Conservation (phyloP, 257 asterid species). For the Solanum arcanum region DNA sequence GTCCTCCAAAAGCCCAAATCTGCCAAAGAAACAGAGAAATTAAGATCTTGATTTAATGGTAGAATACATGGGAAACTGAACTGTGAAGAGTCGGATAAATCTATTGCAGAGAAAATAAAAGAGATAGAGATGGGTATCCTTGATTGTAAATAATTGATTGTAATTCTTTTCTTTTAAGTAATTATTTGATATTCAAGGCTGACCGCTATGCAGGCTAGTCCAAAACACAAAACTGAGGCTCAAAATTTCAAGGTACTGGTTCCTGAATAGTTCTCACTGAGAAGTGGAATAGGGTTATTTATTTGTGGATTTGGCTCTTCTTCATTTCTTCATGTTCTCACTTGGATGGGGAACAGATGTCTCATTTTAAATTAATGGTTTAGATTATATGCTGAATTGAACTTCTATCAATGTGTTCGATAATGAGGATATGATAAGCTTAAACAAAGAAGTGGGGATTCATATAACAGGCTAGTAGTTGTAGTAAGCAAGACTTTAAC, state of each 20-base stretch:
- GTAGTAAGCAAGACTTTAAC: background rate
- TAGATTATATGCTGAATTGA: background rate
- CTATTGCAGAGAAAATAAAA: background rate
- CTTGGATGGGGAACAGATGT: background rate
- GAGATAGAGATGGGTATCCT: background rate
- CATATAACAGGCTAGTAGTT: background rate
- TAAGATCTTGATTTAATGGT: background rate
- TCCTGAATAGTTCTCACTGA: background rate
- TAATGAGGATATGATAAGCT: background rate
- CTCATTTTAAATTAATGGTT: background rate
- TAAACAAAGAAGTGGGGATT: background rate
- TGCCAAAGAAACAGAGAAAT: slow-evolving; percentile 13
- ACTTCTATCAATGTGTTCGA: background rate
- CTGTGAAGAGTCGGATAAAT: background rate
- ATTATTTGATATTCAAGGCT: slow-evolving; percentile 7
- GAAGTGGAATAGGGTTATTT: background rate
- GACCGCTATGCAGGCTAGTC: slow-evolving; percentile 38
- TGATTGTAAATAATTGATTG: background rate
- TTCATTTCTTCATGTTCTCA: background rate
- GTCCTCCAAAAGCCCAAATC: slow-evolving; percentile 99
- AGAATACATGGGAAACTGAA: background rate
- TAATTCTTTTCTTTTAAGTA: background rate
- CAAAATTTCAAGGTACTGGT: background rate
- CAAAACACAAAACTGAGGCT: background rate
- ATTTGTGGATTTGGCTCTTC: background rate